Percentiles rank a stretch among this genome's conserved stretches.
These are phyloP conservation scores for Vinca minor DNA, from an alignment of 257 asterid species.

Conservation along the genomic window DNA sequence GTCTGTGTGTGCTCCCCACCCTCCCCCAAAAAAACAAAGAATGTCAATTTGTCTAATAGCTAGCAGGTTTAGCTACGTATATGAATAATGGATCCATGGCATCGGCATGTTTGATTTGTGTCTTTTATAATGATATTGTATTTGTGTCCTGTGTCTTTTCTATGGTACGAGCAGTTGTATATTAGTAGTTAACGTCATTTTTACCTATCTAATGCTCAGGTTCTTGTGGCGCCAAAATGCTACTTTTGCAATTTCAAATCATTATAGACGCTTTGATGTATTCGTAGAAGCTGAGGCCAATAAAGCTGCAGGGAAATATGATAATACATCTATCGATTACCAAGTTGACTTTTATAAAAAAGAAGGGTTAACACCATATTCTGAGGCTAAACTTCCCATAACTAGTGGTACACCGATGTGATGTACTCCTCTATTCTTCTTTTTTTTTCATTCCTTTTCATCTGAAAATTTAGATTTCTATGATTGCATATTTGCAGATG, in stretches of 20 bases:
- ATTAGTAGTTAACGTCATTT: neutral
- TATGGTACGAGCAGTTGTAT: neutral
- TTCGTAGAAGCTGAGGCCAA: slow-evolving; percentile 96
- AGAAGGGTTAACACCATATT: slow-evolving; percentile 85
- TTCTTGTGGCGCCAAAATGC: slow-evolving; percentile 93
- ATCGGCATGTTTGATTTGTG: neutral
- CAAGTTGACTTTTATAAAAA: slow-evolving; percentile 71
- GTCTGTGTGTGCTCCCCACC: no score
- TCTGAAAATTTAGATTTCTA: slow-evolving; percentile 9
- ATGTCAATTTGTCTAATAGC: neutral
- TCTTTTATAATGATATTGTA: neutral
- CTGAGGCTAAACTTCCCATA: slow-evolving; percentile 80
- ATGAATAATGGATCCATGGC: neutral
- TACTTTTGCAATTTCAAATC: slow-evolving; percentile 86
- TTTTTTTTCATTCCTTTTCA: slow-evolving; percentile 11
- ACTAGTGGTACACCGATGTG: slow-evolving; percentile 61
- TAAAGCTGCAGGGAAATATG: slow-evolving; percentile 81
- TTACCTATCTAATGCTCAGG: slow-evolving; percentile 29
- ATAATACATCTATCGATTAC: slow-evolving; percentile 61
- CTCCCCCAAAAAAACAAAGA: no score
- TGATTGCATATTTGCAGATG: slow-evolving; percentile 59
- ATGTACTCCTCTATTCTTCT: slow-evolving; percentile 2
- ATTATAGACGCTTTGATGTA: slow-evolving; percentile 81
- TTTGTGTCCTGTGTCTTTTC: neutral
- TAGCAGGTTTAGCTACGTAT: neutral